Evolutionary conservation across 768 basidiomycete genomes (phyloP).

Genomic region (Imleria badia): DNA sequence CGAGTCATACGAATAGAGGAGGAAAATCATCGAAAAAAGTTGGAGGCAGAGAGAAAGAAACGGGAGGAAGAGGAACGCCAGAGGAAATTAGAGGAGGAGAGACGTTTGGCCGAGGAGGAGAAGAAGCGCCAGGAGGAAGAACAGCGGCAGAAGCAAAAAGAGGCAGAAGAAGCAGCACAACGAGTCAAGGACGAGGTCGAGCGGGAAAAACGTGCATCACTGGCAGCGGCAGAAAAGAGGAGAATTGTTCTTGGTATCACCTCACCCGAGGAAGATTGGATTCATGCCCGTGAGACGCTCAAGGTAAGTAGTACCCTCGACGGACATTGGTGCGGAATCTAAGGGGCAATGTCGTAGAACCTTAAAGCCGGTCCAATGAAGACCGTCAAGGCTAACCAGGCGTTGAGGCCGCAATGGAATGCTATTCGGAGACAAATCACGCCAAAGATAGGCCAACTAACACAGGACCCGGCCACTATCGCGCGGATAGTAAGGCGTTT

Average conservation of each 20-base stretch:
- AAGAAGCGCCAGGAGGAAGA: constrained; percentile 42
- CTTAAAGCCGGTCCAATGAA: constrained; percentile 68
- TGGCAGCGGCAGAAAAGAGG: constrained; percentile 38
- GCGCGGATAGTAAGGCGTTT: constrained; percentile 55
- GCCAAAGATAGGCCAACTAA: constrained; percentile 86
- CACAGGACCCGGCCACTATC: constrained; percentile 64
- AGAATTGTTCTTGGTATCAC: constrained; percentile 50
- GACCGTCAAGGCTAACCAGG: constrained; percentile 57
- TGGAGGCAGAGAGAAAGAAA: constrained; percentile 57
- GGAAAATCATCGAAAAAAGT: constrained; percentile 48
- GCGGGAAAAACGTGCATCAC: constrained; percentile 36
- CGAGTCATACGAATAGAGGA: constrained; percentile 61
- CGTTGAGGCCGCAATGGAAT: constrained; percentile 60
- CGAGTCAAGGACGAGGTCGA: constrained; percentile 35
- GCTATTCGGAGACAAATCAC: constrained; percentile 74
- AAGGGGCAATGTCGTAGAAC: constrained; percentile 37
- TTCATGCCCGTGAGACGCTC: constrained; percentile 49
- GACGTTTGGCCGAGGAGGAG: constrained; percentile 43
- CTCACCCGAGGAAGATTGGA: constrained; percentile 65
- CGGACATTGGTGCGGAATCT: constrained; percentile 23
- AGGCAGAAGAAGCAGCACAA: constrained; percentile 32
- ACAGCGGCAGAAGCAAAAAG: constrained; percentile 37
- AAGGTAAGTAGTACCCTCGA: constrained; percentile 40
- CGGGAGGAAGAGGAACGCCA: constrained; percentile 48
- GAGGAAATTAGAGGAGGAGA: constrained; percentile 49